Percentiles rank a stretch among this genome's conserved stretches.
Evolutionary conservation across 805 yeast genomes (phyloP).

Genomic region (Spathaspora arborariae): DNA sequence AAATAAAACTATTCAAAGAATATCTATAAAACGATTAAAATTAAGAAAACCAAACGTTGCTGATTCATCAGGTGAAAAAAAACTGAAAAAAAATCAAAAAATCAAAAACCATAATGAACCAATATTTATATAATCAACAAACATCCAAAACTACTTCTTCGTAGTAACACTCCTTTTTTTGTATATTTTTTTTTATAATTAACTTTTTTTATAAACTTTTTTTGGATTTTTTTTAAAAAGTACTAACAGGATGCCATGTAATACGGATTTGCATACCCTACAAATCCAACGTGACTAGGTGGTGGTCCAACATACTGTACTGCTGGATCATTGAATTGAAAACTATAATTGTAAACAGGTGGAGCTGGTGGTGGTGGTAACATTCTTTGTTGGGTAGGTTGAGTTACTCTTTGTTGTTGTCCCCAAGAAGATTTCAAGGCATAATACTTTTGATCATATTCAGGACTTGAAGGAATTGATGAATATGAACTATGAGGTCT

Average conservation of each 20-base stretch:
- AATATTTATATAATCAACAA: background rate
- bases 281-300: conserved; percentile 14
- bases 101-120: background rate
- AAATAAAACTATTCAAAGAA: background rate
- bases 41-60: background rate
- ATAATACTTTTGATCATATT: background rate
- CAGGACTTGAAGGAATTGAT: background rate
- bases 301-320: conserved; percentile 3
- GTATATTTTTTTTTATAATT: background rate
- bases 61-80: background rate
- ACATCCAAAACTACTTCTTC: background rate
- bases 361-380: conserved; percentile 4
- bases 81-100: background rate
- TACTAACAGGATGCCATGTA: conserved; percentile 27
- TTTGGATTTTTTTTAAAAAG: background rate
- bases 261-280: conserved; percentile 37
- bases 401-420: background rate
- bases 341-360: background rate
- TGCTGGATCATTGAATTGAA: conserved; percentile 2
- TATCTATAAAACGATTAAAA: background rate
- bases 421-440: background rate
- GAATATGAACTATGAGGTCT: conserved; percentile 1
- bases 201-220: background rate
- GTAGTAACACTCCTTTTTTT: background rate
- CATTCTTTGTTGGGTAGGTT: background rate